Base-by-base conservation (phyloP, 768 basidiomycete species). In the Guyanaporus albipodus region DNA sequence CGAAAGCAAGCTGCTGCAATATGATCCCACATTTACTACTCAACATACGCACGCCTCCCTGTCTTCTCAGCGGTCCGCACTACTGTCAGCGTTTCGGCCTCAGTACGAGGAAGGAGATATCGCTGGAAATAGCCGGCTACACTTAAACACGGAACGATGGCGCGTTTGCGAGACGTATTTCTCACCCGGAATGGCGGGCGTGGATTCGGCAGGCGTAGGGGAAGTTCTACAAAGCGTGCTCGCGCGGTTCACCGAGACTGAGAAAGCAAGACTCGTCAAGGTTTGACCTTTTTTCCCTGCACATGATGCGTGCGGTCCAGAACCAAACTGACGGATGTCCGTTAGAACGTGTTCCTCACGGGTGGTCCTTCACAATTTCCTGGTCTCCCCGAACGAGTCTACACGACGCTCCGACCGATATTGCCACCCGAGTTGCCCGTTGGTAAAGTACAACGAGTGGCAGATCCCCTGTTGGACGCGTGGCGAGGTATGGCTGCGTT, bases 401-500 rank as follows among this genome's bases (percentile, higher is more conserved):
- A 82, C n/a, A 72, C 77, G 22, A 77, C 81, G 17, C 68, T 99
- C n/a, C 80, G 86, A 15, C 89, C 93, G 2, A 79, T 94, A 41
- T 73, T 98, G 8, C 89, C 91, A 0, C 87, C 91, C 12, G 86
- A 85, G 46, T 86, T 87, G 69, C 73, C 78, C 6, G 75, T 99
- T 18, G 44, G 53, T 0, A 63, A 74, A 36, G 77, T 93, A 34
- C 64, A 70, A 27, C 69, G 74, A 1, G 88, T 93, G 1, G 67
- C 58, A 2, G 82, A 96, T 61, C 80, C 88, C 1, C 52, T 68
- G 11, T 54, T 82, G 50, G 91, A 95, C 57, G 86, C 93, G 14
- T 99, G 94, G 94, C 75, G 78, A 33, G 96, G 96, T 7, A 94
- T 99, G 91, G 88, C 89, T 12, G 75, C 75, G 40, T 86, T 86